These are phyloP conservation scores for Hymenochaete sp. DNA, from an alignment of 1,284 basidiomycete genomes.

Conservation along the genomic window DNA sequence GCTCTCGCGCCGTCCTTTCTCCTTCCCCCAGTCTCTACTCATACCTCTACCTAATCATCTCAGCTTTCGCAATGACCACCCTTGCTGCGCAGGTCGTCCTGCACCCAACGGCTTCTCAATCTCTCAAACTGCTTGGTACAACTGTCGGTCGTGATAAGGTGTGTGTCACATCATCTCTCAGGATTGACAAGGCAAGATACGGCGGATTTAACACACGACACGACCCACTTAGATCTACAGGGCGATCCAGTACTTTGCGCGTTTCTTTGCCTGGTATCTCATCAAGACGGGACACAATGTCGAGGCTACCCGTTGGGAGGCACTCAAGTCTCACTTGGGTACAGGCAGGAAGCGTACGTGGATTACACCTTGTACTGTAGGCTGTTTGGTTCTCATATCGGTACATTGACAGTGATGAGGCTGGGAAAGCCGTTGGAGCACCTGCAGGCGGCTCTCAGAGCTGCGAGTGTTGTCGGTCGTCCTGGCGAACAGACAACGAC, in stretches of 20 bases:
- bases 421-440: slow-evolving; percentile 94
- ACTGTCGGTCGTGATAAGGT: slow-evolving; percentile 89
- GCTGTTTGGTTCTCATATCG: slow-evolving; percentile 3
- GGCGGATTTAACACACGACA: no score
- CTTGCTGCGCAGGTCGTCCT: slow-evolving; percentile 72
- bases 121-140: slow-evolving; percentile 70
- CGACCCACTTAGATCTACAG: slow-evolving; percentile 63
- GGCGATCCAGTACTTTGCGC: slow-evolving; percentile 85
- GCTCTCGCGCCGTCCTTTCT: slow-evolving; percentile 1
- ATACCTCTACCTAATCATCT: slow-evolving; percentile 1
- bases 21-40: slow-evolving; percentile 4
- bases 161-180: slow-evolving; percentile 15
- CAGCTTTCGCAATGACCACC: slow-evolving; percentile 41
- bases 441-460: slow-evolving; percentile 83
- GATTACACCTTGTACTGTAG: background rate
- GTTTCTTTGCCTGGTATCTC: slow-evolving; percentile 84
- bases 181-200: no score
- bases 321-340: slow-evolving; percentile 73
- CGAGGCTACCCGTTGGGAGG: slow-evolving; percentile 66
- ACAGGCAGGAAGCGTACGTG: slow-evolving; percentile 70
- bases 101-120: slow-evolving; percentile 71
- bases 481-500: slow-evolving; percentile 73
- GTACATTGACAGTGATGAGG: slow-evolving; percentile 63
- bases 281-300: slow-evolving; percentile 54
- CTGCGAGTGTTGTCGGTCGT: slow-evolving; percentile 50